Conservation (phyloP, 352 stramenopile genomes). For the Pythium oligandrum region DNA sequence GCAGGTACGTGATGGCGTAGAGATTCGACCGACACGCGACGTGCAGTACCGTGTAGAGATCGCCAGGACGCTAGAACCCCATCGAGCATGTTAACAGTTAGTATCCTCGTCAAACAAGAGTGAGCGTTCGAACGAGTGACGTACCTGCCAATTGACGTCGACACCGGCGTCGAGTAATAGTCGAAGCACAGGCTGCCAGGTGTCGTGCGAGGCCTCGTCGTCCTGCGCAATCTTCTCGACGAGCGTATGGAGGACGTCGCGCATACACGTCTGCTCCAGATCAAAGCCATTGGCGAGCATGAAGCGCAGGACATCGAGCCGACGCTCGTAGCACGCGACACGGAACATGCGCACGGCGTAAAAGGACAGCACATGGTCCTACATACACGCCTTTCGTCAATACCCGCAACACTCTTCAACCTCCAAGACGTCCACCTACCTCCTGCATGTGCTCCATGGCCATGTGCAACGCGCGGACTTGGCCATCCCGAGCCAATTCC, state of each 20-base stretch:
- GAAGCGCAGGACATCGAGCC: constrained; percentile 57
- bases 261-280: constrained; percentile 44
- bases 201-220: constrained; percentile 22
- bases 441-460: constrained; percentile 42
- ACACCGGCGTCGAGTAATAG: constrained; percentile 59
- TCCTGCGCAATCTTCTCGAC: constrained; percentile 27
- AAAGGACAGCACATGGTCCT: constrained; percentile 54
- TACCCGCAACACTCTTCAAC: background rate
- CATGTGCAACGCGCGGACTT: constrained; percentile 44
- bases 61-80: constrained; percentile 31
- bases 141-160: constrained; percentile 72
- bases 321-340: constrained; percentile 32
- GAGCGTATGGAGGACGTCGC: constrained; percentile 46
- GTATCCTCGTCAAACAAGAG: constrained; percentile 1
- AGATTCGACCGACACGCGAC: constrained; percentile 60
- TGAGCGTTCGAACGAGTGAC: constrained; percentile 1
- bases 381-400: background rate
- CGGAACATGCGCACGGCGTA: constrained; percentile 69
- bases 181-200: constrained; percentile 42
- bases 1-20: constrained; percentile 50
- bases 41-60: constrained; percentile 61
- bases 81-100: background rate
- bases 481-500: constrained; percentile 34
- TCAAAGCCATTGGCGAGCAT: constrained; percentile 68
- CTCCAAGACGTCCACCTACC: constrained; percentile 12